Percentiles rank a stretch among this genome's conserved stretches.
Conservation (phyloP, 2,329 filamentous ascomycete genomes). For the Nemania sp. region DNA sequence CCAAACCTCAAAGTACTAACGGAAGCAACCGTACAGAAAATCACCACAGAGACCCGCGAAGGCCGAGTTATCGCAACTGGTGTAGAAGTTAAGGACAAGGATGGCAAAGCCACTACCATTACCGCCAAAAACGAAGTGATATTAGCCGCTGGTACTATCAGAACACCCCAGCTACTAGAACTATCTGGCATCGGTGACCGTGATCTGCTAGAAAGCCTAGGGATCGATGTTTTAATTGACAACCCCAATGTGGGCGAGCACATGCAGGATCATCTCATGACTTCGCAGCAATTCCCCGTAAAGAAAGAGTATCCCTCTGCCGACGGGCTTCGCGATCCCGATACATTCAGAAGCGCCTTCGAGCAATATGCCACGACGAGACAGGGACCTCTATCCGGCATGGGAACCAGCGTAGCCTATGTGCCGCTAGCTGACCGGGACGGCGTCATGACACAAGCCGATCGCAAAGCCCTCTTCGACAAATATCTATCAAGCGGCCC, state of each 20-base stretch:
- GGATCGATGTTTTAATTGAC: slow-evolving; percentile 40
- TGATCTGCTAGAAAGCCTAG: slow-evolving; percentile 41
- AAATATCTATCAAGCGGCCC: slow-evolving; percentile 26
- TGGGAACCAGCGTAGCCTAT: slow-evolving; percentile 44
- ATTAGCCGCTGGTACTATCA: slow-evolving; percentile 45
- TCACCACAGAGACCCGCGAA: slow-evolving; percentile 35
- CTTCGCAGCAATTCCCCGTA: slow-evolving; percentile 45
- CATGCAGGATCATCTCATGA: slow-evolving; percentile 50
- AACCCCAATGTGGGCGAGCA: slow-evolving; percentile 50
- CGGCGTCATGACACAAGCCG: slow-evolving; percentile 33
- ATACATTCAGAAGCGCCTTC: slow-evolving; percentile 37
- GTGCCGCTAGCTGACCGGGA: slow-evolving; percentile 38
- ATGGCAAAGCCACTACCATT: slow-evolving; percentile 27
- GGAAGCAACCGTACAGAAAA: slow-evolving; percentile 41
- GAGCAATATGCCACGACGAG: slow-evolving; percentile 43
- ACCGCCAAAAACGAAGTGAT: slow-evolving; percentile 43
- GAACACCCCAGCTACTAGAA: slow-evolving; percentile 43
- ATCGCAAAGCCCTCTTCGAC: slow-evolving; percentile 35
- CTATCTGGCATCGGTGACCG: slow-evolving; percentile 44
- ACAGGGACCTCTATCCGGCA: slow-evolving; percentile 44
- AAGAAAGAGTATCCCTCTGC: slow-evolving; percentile 43
- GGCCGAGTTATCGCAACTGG: slow-evolving; percentile 39
- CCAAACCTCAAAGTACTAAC: slow-evolving; percentile 42
- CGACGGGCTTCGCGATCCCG: slow-evolving; percentile 43
- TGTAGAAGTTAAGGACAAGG: slow-evolving; percentile 37